phyloP scores from a whole-genome alignment of 164 flowering plant genomes.

The Akebia trifoliata region DNA sequence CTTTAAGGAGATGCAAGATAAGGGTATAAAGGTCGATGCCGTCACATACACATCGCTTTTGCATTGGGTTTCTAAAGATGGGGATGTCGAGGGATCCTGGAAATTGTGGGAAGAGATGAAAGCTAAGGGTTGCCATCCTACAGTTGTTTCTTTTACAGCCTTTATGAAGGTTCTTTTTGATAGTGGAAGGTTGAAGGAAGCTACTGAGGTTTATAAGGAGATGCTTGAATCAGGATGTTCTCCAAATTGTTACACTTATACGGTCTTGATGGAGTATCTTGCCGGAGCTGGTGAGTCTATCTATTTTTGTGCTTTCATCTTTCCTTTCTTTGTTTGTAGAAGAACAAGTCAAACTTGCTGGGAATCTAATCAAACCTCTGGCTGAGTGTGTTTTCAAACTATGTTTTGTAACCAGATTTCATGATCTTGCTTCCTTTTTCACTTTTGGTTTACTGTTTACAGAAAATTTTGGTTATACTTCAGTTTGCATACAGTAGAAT shows the following conservation, averaged over 20 bases:
- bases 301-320: neutral
- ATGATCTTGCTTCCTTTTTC: no score
- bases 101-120: conserved; percentile 79
- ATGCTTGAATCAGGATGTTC: conserved; percentile 60
- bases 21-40: conserved; percentile 58
- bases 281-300: conserved; percentile 55
- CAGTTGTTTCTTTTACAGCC: conserved; percentile 87
- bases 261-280: conserved; percentile 80
- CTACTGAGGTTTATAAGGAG: conserved; percentile 61
- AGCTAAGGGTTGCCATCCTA: conserved; percentile 51
- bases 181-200: conserved; percentile 53
- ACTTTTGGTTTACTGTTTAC: no score
- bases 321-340: neutral
- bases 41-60: conserved; percentile 75
- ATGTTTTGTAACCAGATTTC: no score
- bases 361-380: no score
- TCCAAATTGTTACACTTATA: conserved; percentile 86
- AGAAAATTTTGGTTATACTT: no score
- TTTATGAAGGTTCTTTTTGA: conserved; percentile 81
- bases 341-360: no score
- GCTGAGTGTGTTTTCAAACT: no score
- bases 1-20: conserved; percentile 70
- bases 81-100: conserved; percentile 63
- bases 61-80: conserved; percentile 82
- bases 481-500: no score